Percentiles rank a stretch among this genome's conserved stretches.
Evolutionary conservation across 805 yeast species (phyloP).

Genomic region (Pachysolen tannophilus): DNA sequence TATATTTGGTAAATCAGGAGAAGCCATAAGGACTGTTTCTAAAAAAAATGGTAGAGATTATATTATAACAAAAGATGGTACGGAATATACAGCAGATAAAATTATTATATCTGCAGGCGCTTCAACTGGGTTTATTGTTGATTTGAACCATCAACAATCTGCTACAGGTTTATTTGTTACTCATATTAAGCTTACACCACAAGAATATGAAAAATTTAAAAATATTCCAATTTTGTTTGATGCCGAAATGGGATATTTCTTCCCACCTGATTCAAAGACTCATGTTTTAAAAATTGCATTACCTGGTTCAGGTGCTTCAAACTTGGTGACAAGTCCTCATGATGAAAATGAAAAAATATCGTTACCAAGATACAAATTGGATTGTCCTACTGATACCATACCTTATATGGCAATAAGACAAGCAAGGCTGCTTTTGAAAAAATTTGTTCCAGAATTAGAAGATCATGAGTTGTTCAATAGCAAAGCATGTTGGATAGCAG

Average conservation of each 20-base stretch:
- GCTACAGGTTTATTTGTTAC: slow-evolving; percentile 33
- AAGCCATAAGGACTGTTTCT: slow-evolving; percentile 13
- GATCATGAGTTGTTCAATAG: slow-evolving; percentile 25
- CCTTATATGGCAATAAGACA: slow-evolving; percentile 23
- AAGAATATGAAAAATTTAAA: slow-evolving; percentile 28
- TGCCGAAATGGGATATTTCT: slow-evolving; percentile 37
- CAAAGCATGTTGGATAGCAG: slow-evolving; percentile 32
- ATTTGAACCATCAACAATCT: slow-evolving; percentile 23
- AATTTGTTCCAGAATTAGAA: slow-evolving; percentile 31
- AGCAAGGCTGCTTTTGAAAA: slow-evolving; percentile 23
- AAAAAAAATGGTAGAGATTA: slow-evolving; percentile 10
- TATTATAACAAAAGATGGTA: slow-evolving; percentile 21
- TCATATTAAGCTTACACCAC: slow-evolving; percentile 27
- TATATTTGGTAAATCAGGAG: slow-evolving; percentile 24
- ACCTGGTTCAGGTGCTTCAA: slow-evolving; percentile 26
- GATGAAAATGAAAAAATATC: slow-evolving; percentile 15
- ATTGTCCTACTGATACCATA: slow-evolving; percentile 28
- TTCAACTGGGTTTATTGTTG: slow-evolving; percentile 25
- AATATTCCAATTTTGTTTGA: slow-evolving; percentile 36
- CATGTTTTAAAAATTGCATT: slow-evolving; percentile 30
- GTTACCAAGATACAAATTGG: slow-evolving; percentile 28
- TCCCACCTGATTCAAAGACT: slow-evolving; percentile 38
- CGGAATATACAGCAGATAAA: slow-evolving; percentile 23
- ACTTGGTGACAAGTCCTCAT: slow-evolving; percentile 15
- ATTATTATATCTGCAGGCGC: slow-evolving; percentile 33